Evolutionary conservation across 768 basidiomycete species (phyloP).

Genomic region (Suillus luteus): DNA sequence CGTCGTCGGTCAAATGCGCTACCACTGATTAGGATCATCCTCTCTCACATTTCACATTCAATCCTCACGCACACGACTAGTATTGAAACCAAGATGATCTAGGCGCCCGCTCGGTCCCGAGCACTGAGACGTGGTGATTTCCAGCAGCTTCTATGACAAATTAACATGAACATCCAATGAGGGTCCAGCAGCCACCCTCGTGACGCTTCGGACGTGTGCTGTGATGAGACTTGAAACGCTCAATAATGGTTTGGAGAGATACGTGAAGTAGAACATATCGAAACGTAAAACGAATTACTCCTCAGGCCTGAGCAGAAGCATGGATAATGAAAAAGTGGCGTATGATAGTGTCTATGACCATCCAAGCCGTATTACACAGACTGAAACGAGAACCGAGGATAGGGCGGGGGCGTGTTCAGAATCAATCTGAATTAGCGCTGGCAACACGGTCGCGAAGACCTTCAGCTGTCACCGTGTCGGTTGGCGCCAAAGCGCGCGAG

Average conservation of each 20-base stretch:
- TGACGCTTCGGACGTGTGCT: background rate
- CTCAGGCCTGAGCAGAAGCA: conserved; percentile 8
- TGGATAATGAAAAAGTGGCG: conserved; percentile 6
- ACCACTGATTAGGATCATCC: background rate
- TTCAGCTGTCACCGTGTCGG: conserved; percentile 54
- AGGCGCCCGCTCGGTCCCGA: conserved; percentile 3
- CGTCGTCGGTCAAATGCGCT: background rate
- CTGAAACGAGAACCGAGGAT: conserved; percentile 1
- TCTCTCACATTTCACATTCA: background rate
- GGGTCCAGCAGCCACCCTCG: background rate
- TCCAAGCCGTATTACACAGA: conserved; percentile 9
- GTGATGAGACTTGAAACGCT: conserved; percentile 2
- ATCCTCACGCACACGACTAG: background rate
- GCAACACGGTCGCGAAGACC: conserved; percentile 48
- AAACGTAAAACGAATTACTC: conserved; percentile 11
- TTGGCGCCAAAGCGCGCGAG: conserved; percentile 43
- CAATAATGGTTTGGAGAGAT: conserved; percentile 10
- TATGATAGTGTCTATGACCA: conserved; percentile 15
- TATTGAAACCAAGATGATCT: background rate
- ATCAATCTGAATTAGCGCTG: conserved; percentile 39
- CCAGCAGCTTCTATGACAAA: background rate
- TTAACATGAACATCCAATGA: background rate
- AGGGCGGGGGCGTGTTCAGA: background rate
- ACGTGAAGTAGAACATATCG: conserved; percentile 14
- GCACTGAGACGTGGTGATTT: background rate